Conservation (phyloP, 2,329 filamentous ascomycete species). For the Paecilomyces sp. region DNA sequence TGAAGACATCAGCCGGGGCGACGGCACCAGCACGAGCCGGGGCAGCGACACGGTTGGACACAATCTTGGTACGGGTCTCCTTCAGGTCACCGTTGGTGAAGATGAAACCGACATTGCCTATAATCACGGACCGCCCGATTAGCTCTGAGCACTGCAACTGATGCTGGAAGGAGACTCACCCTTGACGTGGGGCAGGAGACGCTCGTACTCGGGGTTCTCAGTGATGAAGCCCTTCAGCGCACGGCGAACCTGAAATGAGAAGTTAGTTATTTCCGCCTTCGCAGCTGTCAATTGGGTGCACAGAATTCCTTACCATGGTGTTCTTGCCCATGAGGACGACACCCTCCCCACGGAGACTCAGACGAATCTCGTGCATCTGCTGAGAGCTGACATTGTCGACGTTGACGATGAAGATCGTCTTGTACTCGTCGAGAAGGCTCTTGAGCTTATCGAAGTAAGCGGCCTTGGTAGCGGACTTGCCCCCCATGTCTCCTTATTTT, state of each 20-base stretch:
- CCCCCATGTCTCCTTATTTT: constrained; percentile 95
- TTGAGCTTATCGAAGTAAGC: constrained; percentile 99
- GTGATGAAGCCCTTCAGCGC: constrained; percentile 88
- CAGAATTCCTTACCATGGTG: constrained; percentile 72
- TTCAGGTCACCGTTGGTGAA: constrained; percentile 99
- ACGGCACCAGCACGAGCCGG: constrained; percentile 96
- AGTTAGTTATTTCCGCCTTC: constrained; percentile 4
- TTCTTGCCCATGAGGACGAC: constrained; percentile 99
- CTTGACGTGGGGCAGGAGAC: constrained; percentile 89
- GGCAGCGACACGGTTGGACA: constrained; percentile 94
- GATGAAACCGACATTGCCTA: constrained; percentile 94
- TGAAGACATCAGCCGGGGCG: constrained; percentile 85
- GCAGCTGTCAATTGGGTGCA: constrained; percentile 3
- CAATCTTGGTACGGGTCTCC: constrained; percentile 84
- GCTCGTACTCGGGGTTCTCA: constrained; percentile 96
- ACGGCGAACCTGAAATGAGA: constrained; percentile 66
- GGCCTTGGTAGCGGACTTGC: constrained; percentile 89
- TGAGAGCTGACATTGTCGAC: constrained; percentile 99
- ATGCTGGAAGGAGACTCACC: constrained; percentile 38
- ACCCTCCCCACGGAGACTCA: constrained; percentile 80
- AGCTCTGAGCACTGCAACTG: neutral
- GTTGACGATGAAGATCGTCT: constrained; percentile 93
- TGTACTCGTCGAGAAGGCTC: constrained; percentile 91
- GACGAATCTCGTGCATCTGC: constrained; percentile 99
- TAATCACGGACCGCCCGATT: neutral